Conservation (phyloP, 208 protist species). For the Trichomonas gallinae region DNA sequence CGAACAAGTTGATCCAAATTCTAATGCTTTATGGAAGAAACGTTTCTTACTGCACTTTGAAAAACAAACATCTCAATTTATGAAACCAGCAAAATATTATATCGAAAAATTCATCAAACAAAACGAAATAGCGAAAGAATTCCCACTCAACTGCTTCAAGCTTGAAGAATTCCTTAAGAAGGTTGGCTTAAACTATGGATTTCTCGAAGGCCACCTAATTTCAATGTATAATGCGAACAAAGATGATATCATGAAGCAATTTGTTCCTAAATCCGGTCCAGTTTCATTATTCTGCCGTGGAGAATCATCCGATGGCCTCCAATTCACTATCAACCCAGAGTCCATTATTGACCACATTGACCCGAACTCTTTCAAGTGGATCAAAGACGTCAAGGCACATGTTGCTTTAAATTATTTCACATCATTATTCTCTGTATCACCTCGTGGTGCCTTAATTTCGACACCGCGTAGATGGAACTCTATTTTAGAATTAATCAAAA, state of each 20-base stretch:
- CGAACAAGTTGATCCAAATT: neutral
- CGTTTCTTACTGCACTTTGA: neutral
- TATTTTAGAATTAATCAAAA: neutral
- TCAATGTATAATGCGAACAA: neutral
- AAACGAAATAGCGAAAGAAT: neutral
- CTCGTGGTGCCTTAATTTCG: neutral
- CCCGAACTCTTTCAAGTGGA: neutral
- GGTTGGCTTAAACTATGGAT: neutral
- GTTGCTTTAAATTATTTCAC: constrained; percentile 3
- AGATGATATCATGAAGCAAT: neutral
- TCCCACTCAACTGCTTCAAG: neutral
- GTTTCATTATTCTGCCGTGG: neutral
- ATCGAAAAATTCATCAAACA: neutral
- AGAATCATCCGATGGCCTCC: neutral
- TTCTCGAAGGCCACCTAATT: neutral
- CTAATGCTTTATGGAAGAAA: neutral
- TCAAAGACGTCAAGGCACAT: neutral
- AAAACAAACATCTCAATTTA: neutral
- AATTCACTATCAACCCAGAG: neutral
- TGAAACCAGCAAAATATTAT: neutral
- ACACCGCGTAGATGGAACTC: neutral
- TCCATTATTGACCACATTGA: neutral
- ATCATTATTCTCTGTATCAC: neutral
- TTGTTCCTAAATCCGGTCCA: neutral
- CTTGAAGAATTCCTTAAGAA: neutral